Conservation (phyloP, 2,329 filamentous ascomycete species). For the Colletotrichum lini region DNA sequence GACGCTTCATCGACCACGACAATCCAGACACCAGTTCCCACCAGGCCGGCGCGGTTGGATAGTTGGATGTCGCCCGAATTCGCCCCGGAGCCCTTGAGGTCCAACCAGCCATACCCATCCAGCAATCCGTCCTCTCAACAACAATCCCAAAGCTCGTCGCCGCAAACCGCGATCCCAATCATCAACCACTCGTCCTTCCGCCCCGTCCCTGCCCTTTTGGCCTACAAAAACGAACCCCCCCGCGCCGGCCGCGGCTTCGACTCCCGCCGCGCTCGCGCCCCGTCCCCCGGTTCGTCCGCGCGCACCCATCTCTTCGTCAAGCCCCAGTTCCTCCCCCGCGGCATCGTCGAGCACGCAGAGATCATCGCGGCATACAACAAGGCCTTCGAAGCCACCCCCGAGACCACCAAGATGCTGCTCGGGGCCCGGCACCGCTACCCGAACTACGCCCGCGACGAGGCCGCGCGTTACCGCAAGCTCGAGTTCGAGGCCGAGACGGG, state of each 20-base stretch:
- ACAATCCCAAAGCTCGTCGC: not conserved
- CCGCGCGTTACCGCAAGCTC: conserved; percentile 28
- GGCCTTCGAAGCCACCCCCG: conserved; percentile 8
- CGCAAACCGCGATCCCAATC: not conserved
- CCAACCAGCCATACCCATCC: not conserved
- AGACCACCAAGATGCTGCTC: conserved; percentile 4
- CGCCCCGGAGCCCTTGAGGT: not conserved
- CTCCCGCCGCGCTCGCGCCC: not conserved
- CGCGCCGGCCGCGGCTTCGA: conserved; percentile 26
- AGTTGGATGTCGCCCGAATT: not conserved
- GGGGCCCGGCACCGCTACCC: conserved; percentile 25
- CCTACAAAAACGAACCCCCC: conserved; percentile 13
- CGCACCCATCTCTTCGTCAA: conserved; percentile 25
- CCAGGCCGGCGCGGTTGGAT: not conserved
- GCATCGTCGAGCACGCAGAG: not conserved
- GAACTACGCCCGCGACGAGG: conserved; percentile 23
- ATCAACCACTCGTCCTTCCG: not conserved
- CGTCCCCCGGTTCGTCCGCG: not conserved
- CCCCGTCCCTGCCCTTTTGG: not conserved
- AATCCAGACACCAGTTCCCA: not conserved
- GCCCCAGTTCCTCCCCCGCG: conserved; percentile 12
- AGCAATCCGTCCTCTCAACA: not conserved
- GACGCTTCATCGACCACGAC: not conserved
- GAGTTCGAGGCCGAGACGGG: conserved; percentile 36
- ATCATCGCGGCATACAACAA: conserved; percentile 10